These are phyloP conservation scores for Diplogelasinospora grovesii DNA, from an alignment of 495 filamentous ascomycete genomes.

Conservation along the genomic window DNA sequence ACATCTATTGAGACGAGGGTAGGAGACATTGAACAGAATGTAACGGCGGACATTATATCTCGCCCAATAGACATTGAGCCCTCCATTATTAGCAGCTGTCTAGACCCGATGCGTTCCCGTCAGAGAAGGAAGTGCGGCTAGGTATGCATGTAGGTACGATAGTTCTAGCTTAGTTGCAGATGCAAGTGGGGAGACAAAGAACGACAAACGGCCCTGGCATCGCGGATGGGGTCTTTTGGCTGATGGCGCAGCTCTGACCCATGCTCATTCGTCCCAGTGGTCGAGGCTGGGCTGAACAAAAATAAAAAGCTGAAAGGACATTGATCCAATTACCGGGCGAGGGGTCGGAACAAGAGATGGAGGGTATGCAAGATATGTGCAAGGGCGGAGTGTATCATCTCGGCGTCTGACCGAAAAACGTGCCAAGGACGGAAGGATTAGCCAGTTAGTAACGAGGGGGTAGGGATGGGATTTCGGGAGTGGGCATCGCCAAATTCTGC, in stretches of 20 bases:
- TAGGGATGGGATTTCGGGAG: too few relatives aligned
- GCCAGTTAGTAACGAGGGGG: too few relatives aligned
- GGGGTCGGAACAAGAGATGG: neutral
- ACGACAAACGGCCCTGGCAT: conserved; percentile 2
- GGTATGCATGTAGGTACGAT: conserved; percentile 5
- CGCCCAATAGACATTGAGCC: too few relatives aligned
- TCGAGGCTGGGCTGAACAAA: conserved; percentile 13
- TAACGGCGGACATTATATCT: too few relatives aligned
- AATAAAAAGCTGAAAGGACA: conserved; percentile 1
- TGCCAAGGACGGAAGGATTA: too few relatives aligned
- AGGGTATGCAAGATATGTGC: conserved; percentile 11
- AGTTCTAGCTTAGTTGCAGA: too few relatives aligned
- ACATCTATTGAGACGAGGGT: neutral
- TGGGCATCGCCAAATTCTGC: too few relatives aligned
- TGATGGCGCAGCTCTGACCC: conserved; percentile 2
- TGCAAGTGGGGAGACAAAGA: conserved; percentile 3
- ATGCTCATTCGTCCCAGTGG: neutral
- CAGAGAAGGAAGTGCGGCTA: conserved; percentile 9
- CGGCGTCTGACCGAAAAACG: too few relatives aligned
- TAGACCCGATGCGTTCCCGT: too few relatives aligned
- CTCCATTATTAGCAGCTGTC: too few relatives aligned
- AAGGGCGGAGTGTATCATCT: too few relatives aligned
- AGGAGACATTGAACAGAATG: neutral
- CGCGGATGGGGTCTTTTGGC: neutral
- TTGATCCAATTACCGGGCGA: conserved; percentile 4